Conservation (phyloP, 495 filamentous ascomycete species). For the Penicilliopsis zonata region DNA sequence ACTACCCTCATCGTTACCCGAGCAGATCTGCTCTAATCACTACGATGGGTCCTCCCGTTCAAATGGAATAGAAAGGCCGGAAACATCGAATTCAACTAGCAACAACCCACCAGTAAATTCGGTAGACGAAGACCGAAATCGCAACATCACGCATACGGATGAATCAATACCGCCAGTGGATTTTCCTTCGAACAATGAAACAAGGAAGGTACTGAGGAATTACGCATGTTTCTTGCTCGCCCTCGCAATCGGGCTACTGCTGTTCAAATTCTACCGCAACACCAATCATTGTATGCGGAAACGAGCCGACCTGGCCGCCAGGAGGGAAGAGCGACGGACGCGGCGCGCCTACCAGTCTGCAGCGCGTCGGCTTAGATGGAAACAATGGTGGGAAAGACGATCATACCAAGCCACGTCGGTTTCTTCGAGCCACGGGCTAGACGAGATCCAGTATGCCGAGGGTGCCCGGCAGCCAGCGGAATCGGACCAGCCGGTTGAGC, state of each 20-base stretch:
- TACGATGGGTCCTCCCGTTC: too few species aligned
- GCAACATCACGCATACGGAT: not conserved
- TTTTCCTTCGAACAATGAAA: slow-evolving; percentile 2
- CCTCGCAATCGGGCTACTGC: slow-evolving; percentile 16
- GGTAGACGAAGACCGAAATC: too few species aligned
- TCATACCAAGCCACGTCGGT: slow-evolving; percentile 2
- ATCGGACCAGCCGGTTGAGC: slow-evolving; percentile 5
- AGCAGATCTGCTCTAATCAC: slow-evolving; percentile 2
- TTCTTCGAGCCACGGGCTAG: slow-evolving; percentile 7
- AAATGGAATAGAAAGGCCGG: too few species aligned
- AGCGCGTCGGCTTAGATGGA: slow-evolving; percentile 22
- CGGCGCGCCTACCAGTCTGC: slow-evolving; percentile 27
- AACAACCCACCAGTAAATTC: too few species aligned
- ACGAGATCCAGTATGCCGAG: slow-evolving; percentile 5
- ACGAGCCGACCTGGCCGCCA: slow-evolving; percentile 23
- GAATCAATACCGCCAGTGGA: not conserved
- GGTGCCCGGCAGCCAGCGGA: slow-evolving; percentile 1
- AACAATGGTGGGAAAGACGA: slow-evolving; percentile 20
- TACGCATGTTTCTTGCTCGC: slow-evolving; percentile 14
- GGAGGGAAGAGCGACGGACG: slow-evolving; percentile 25
- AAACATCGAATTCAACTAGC: too few species aligned
- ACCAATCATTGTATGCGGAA: slow-evolving; percentile 11
- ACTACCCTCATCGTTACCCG: slow-evolving; percentile 4
- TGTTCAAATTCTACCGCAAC: slow-evolving; percentile 12
- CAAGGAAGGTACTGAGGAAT: slow-evolving; percentile 7